Base-by-base conservation (phyloP, 495 filamentous ascomycete species). In the Lepraria neglecta region DNA sequence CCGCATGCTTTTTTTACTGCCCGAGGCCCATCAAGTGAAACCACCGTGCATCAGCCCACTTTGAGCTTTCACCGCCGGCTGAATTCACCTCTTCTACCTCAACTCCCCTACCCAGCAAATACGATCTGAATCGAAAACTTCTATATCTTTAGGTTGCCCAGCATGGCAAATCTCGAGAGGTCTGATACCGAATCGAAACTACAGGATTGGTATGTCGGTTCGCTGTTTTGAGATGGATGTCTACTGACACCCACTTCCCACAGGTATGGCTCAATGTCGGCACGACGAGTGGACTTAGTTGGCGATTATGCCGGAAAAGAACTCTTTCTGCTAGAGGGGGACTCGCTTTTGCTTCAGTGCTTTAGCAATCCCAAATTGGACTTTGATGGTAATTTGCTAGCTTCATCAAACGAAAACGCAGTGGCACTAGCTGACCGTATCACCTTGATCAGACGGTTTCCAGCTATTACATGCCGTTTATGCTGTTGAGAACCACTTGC, bases 251-350 rank as follows among this genome's bases (percentile, higher is more conserved):
- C 31, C 9, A 31, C n/a, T 12, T 15, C 12, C 14, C 10, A 15
- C 28, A 66, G 66, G 66, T 68, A 68, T 59, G 66, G 60, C 27
- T 30, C 27, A 17, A 45, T 65, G 4, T 45, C 60, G 6, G 40
- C 64, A 35, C 35, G 66, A 38, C 52, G 66, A 42, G 60, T 87
- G 38, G 84, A 88, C 67, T 74, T 88, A 2, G 77, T 87, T 3
- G 86, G 88, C 3, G 88, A 91, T 66, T 90, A 87, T 71, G 85
- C 84, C 11, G 88, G 88, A 17, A 76, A 80, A 51, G 87, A 89
- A 61, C 75, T 84, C 1, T 90, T 90, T 71, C 68, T 88, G 10
- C 76, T 92, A 44, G 84, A 92, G 63, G 88, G 87, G 2, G 88
- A 92, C 59, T 86, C 87, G 0, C 72, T 91, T 11, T 71, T 92